A percentile compares a stretch with the other conserved stretches of the same genome.
Conservation (phyloP, 2,329 filamentous ascomycete species). For the Penicillium sp. region DNA sequence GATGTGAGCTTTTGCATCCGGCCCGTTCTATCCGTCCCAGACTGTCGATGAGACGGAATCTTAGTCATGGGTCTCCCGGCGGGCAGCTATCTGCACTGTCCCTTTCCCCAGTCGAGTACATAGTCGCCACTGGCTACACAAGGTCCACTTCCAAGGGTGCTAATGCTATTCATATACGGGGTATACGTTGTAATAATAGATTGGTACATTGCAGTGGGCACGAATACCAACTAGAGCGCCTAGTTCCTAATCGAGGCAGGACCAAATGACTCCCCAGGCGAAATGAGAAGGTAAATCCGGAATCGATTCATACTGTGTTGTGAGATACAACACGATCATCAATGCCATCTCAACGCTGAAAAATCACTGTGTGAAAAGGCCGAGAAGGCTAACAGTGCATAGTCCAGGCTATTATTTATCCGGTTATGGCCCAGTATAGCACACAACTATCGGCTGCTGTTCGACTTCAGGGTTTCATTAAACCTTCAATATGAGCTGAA, state of each 20-base stretch:
- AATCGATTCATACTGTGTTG: neutral
- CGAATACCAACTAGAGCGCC: neutral
- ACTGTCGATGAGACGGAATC: neutral
- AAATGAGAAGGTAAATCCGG: neutral
- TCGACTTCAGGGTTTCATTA: neutral
- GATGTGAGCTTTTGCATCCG: neutral
- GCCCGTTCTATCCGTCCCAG: constrained; percentile 10
- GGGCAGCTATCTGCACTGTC: neutral
- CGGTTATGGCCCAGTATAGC: neutral
- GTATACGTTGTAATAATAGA: neutral
- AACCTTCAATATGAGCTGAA: neutral
- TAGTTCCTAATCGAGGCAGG: neutral
- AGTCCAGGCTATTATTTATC: neutral
- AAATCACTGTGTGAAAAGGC: neutral
- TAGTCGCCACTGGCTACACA: neutral
- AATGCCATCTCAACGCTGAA: neutral
- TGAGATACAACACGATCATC: neutral
- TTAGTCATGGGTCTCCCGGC: constrained; percentile 2
- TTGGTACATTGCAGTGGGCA: constrained; percentile 1
- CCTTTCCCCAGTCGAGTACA: neutral
- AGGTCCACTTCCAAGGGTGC: neutral
- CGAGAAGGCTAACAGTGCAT: neutral
- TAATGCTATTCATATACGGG: neutral
- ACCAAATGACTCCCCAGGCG: neutral
- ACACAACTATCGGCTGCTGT: neutral